Conservation (phyloP, 1,139 yeast species). For the Yarrowia galli region DNA sequence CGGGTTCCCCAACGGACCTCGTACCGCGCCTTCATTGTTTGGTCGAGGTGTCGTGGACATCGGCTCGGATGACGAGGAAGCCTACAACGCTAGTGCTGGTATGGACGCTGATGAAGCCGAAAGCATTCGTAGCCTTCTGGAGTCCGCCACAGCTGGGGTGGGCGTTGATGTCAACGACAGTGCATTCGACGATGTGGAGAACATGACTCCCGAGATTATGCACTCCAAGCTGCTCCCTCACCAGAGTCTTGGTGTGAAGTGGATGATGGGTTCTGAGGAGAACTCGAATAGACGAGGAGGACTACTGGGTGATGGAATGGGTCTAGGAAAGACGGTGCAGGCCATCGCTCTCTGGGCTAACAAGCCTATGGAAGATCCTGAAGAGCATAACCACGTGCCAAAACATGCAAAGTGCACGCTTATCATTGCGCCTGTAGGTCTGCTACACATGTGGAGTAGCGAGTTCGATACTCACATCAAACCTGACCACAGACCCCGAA, state of each 20-base stretch:
- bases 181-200: constrained; percentile 25
- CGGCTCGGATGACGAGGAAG: constrained; percentile 22
- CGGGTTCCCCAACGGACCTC: constrained; percentile 20
- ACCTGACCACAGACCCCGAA: constrained; percentile 55
- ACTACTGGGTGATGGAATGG: constrained; percentile 92
- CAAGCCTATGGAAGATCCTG: constrained; percentile 48
- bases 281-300: constrained; percentile 65
- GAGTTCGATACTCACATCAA: constrained; percentile 72
- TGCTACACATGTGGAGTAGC: constrained; percentile 82
- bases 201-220: constrained; percentile 70
- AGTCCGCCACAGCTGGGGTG: constrained; percentile 18
- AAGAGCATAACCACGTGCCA: constrained; percentile 59
- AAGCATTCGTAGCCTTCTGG: constrained; percentile 20
- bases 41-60: neutral
- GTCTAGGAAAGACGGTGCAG: constrained; percentile 90
- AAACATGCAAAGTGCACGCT: constrained; percentile 62
- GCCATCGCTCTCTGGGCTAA: constrained; percentile 48
- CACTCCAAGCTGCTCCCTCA: constrained; percentile 75
- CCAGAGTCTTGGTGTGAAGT: constrained; percentile 83
- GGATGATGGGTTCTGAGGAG: constrained; percentile 77
- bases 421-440: constrained; percentile 84
- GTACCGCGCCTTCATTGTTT: neutral
- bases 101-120: constrained; percentile 32
- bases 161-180: constrained; percentile 3
- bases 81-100: constrained; percentile 15